Evolutionary conservation across 495 filamentous ascomycete genomes (phyloP), one percentile per base, ranked within the genome.

Genomic region (Parmelia sp.): DNA sequence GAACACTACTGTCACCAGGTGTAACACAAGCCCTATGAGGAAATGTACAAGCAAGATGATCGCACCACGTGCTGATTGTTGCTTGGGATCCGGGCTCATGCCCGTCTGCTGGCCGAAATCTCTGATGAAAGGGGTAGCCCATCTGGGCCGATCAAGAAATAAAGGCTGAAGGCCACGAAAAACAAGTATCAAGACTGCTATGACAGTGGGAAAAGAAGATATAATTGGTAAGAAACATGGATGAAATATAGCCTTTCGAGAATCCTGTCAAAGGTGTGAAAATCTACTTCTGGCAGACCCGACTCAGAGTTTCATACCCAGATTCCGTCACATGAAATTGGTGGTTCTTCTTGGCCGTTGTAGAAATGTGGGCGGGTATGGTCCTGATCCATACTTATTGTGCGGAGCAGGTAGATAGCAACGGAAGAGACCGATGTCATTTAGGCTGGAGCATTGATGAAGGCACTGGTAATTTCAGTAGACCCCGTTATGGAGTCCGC

Each of bases 111-210:
- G 66, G 61, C 74, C 73, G 31, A 73, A 70, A 57, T 82, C 73
- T 65, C 80, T 73, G 6, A 84, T 70, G 61, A 86, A 86, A 11
- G 78, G 70, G 42, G 64, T 69, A 5, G 77, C 76, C 83, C 82
- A 87, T 72, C 66, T 71, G 23, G 84, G 83, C 49, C 67, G 65
- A 55, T 70, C 63, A 0, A 68, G 53, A 33, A 73, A 61, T 10
- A 76, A 45, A 19, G 70, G 66, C 8, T 64, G 58, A n/a, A 77
- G 37, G n/a, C 76, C 11, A 64, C 78, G 74, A 27, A 62, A 68
- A 8, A 81, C 53, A 7, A 77, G 61, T 62, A 83, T 68, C 25
- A 78, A 68, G 49, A 76, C 58, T 55, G 78, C 69, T 37, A 82
- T 31, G 25, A 74, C 61, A 17, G 77, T 77, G 11, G 83, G 81